Conservation (phyloP, 441 rosid species). For the Corymbia citriodora region DNA sequence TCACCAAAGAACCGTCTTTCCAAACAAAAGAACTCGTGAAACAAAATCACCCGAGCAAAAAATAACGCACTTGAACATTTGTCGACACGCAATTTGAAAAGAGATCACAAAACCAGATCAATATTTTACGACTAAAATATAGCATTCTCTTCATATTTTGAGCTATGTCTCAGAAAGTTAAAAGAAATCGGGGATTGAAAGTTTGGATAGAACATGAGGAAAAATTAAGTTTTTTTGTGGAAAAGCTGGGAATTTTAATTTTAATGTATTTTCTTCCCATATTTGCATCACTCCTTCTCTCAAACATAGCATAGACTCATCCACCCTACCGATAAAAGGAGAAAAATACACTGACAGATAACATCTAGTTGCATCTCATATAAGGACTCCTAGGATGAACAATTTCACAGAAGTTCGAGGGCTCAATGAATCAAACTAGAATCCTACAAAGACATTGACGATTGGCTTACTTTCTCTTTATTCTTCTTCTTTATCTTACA, state of each 20-base stretch:
- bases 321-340: neutral
- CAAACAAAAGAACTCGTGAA: neutral
- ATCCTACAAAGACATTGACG: neutral
- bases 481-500: neutral
- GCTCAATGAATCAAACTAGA: neutral
- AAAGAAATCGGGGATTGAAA: neutral
- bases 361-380: neutral
- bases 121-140: neutral
- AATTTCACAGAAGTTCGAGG: neutral
- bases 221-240: neutral
- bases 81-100: neutral
- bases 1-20: neutral
- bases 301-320: neutral
- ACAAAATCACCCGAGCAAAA: neutral
- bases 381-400: neutral
- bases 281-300: neutral
- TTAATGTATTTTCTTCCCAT: neutral
- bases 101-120: neutral
- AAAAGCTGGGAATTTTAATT: neutral
- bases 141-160: neutral
- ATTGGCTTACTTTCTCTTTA: neutral
- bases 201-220: neutral
- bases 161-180: neutral
- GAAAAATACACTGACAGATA: neutral
- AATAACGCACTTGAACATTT: neutral